A percentile compares a stretch with the other conserved stretches of the same genome.
These are phyloP conservation scores for Penicillium silybi DNA, from an alignment of 495 filamentous ascomycete species.

Conservation along the genomic window DNA sequence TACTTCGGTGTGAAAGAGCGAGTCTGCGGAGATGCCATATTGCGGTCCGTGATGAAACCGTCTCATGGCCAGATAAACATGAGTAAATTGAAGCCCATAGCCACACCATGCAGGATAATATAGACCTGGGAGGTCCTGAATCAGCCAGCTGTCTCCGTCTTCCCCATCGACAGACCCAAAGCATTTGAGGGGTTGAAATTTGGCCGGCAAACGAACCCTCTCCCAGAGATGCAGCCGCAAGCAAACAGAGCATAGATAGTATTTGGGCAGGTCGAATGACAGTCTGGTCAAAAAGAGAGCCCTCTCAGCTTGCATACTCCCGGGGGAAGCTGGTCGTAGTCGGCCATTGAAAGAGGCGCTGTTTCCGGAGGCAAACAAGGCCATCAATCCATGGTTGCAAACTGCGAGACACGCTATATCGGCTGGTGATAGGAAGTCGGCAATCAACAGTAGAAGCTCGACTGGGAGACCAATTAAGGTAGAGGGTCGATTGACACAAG, in stretches of 20 bases:
- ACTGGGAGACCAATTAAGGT: neutral
- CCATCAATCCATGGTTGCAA: neutral
- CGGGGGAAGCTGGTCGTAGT: neutral
- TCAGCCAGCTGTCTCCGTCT: neutral
- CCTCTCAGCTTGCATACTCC: neutral
- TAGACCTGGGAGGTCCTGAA: neutral
- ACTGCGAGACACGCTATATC: slow-evolving; percentile 1
- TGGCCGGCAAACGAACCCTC: neutral
- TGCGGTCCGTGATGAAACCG: neutral
- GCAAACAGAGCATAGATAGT: neutral
- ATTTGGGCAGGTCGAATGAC: neutral
- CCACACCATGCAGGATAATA: neutral
- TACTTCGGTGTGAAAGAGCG: neutral
- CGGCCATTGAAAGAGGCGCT: neutral
- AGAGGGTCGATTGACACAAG: neutral
- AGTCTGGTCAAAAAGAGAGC: neutral
- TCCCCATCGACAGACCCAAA: neutral
- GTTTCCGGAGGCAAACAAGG: neutral
- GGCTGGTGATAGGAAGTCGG: neutral
- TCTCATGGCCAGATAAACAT: slow-evolving; percentile 1
- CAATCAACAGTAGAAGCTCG: neutral
- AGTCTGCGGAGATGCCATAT: neutral
- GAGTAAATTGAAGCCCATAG: neutral
- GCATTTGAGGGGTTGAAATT: neutral
- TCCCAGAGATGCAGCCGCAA: neutral